These are phyloP conservation scores for Lophium mytilinum DNA, from an alignment of 495 filamentous ascomycete genomes.

Conservation along the genomic window DNA sequence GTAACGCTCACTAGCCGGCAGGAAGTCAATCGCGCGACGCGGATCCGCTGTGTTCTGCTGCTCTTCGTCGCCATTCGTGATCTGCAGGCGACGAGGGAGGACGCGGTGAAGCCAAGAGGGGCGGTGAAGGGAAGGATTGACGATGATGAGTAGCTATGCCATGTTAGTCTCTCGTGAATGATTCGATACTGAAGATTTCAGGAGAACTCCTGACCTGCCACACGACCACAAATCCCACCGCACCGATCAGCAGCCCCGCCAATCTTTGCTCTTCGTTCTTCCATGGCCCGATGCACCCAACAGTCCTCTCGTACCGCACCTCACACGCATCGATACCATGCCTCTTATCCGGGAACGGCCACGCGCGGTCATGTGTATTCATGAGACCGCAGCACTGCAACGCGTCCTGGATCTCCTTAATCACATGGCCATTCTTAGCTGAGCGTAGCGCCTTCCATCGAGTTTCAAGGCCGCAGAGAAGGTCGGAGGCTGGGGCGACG, in stretches of 20 bases:
- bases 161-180: neutral
- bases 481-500: conserved; percentile 38
- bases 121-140: neutral
- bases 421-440: conserved; percentile 40
- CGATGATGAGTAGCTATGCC: conserved; percentile 13
- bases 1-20: conserved; percentile 4
- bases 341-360: conserved; percentile 42
- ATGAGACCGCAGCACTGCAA: conserved; percentile 59
- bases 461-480: conserved; percentile 45
- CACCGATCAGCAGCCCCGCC: conserved; percentile 29
- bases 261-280: conserved; percentile 29
- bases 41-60: neutral
- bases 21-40: conserved; percentile 17
- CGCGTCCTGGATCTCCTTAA: conserved; percentile 54
- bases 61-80: conserved; percentile 11
- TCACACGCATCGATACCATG: conserved; percentile 24
- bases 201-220: conserved; percentile 26
- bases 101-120: conserved; percentile 10
- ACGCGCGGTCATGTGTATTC: conserved; percentile 47
- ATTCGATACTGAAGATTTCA: neutral
- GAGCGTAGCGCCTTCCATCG: conserved; percentile 47
- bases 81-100: conserved; percentile 11
- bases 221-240: conserved; percentile 28
- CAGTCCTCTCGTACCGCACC: conserved; percentile 16
- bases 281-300: conserved; percentile 24